Evolutionary conservation across 2,329 filamentous ascomycete genomes (phyloP), one percentile per base, ranked within the genome.

Genomic region (Knufia fluminis): DNA sequence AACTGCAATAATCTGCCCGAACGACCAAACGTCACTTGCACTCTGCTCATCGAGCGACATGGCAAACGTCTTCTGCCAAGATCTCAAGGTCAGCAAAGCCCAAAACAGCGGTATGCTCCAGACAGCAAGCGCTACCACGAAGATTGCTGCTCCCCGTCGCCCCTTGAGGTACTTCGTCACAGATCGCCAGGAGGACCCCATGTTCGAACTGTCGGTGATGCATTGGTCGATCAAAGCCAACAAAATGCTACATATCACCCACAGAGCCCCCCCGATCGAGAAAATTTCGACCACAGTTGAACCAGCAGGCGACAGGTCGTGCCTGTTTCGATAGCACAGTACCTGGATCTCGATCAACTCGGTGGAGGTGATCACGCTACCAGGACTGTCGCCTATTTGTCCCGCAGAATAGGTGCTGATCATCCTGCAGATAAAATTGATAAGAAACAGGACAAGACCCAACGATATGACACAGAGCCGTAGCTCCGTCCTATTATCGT

Each of bases 401-500:
- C 41, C 41, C 8, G 26, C 16, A 9, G 23, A 28, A 32, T 31
- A 44, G 16, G 22, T 31, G 24, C 41, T 28, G 10, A 44, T n/a
- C 41, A 44, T 44, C 23, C 41, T 44, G 24, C 22, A n/a, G 24
- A 31, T 19, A 84, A 85, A 85, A 64, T 72, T 73, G 46, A 66
- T 86, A 14, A 85, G 84, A 12, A 80, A 87, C 57, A 77, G 78
- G 46, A 83, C 89, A 78, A 74, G 72, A 0, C 84, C 89, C 49
- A 65, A 77, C 2, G 74, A 77, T 45, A 56, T 80, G 1, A 61
- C 62, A 16, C 60, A 42, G 10, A 50, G 40, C 17, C 22, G 45
- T n/a, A 42, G 39, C 16, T 42, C 39, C 6, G 19, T 8, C 22
- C 16, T 23, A 4, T 24, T 24, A 19, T 42, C 39, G 9, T 24